Percentiles rank a stretch among this genome's conserved stretches.
These are phyloP conservation scores for Phoma sp. DNA, from an alignment of 2,329 filamentous ascomycete species.

Conservation along the genomic window DNA sequence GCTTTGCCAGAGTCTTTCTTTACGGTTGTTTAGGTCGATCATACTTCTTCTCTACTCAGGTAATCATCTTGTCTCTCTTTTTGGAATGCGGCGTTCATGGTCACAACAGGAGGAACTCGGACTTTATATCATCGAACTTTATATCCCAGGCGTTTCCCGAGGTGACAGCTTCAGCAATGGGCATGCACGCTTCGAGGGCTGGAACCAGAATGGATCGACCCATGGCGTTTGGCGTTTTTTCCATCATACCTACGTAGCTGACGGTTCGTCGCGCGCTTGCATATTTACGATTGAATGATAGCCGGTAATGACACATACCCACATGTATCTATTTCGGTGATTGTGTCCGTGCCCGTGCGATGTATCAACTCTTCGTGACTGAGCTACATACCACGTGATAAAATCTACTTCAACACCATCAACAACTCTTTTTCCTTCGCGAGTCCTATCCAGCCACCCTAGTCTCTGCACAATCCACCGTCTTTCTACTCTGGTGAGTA, in stretches of 20 bases:
- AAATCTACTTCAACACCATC: no score
- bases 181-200: background rate
- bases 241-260: background rate
- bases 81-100: slow-evolving; percentile 2
- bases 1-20: slow-evolving; percentile 33
- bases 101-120: background rate
- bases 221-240: slow-evolving; percentile 1
- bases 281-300: slow-evolving; percentile 15
- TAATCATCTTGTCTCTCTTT: background rate
- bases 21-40: slow-evolving; percentile 5
- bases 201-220: background rate
- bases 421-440: no score
- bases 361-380: no score
- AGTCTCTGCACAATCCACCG: no score
- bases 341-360: no score
- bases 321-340: no score
- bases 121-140: no score
- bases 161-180: background rate
- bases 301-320: slow-evolving; percentile 6
- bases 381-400: no score
- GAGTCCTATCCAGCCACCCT: no score
- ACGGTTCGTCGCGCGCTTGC: slow-evolving; percentile 8
- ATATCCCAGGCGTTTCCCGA: background rate
- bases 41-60: background rate
- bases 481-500: no score